Base-by-base conservation (phyloP, 2,329 filamentous ascomycete species). In the Reticulascus tulasneorum region DNA sequence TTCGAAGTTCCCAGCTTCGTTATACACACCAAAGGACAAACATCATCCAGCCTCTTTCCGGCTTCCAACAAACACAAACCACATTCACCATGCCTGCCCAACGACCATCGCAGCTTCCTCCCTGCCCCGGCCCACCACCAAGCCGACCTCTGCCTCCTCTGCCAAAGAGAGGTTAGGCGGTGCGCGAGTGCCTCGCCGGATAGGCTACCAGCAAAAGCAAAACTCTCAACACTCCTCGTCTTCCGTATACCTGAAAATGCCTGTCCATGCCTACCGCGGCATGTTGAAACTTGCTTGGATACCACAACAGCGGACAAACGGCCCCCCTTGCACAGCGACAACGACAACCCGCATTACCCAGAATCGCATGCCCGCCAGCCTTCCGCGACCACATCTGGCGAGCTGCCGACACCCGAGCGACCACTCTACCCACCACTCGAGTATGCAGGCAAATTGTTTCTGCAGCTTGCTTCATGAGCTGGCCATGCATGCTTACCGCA, bases 101-200 rank as follows among this genome's bases (percentile, higher is more conserved):
- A 60, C 73, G 77, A 56, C 77, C 78, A 45, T 79, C 77, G 50
- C 76, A 81, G 54, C 75, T 82, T 47, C 78, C 78, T 65, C 78
- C 78, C 49, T 82, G 77, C 73, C 77, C 78, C 36, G 78, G 78
- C 50, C 78, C 78, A 42, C 78, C 78, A 52, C 78, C 78, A 46
- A 77, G 71, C 62, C 69, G 78, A 37, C 78, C 78, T 62, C 74
- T 82, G 35, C 78, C 78, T 59, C 74, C 77, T 61, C 73, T 82
- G 45, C 78, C 78, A 56, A 81, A 79, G 66, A 68, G 72, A 53
- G 67, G 64, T 50, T 77, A 77, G 54, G 12, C 37, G 6, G 16
- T 26, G 23, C 27, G 34, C 29, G 23, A 21, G 7, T 28, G 39
- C 38, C 35, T 38, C n/a, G 26, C 33, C n/a, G n/a, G n/a, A n/a